Base-by-base conservation (phyloP, 1,139 yeast genomes). In the Scheffersomyces parashehatae region DNA sequence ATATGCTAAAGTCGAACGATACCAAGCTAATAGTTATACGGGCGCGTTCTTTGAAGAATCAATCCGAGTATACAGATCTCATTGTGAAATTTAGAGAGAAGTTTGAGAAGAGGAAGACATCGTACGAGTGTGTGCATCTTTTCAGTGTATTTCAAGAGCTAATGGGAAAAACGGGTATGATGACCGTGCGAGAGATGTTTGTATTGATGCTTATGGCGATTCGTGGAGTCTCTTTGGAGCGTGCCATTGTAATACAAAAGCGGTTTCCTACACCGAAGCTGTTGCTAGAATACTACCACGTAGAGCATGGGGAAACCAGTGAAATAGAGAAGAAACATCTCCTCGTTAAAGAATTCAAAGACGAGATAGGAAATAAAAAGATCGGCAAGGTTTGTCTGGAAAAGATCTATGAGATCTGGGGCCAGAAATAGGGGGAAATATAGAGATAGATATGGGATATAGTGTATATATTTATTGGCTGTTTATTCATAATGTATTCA, bases 201-300 rank as follows among this genome's bases (percentile, higher is more conserved):
- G 68, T 90, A 3, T 71, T 80, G 37, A 83, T 89, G 85, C 72
- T 95, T 24, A 81, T 90, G 86, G 76, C 91, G 1, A 76, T 86
- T 2, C 76, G 80, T 46, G 99, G 99, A 0, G 73, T 93, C 0
- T 82, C 96, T 0, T 67, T 89, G 36, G 97, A 91, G 49, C 88
- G 87, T 59, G 99, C 99, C 0, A 60, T 82, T 9, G 81, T 82
- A 3, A 82, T 95, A 7, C 98, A 91, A 61, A 69, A 64, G 38
- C 60, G 71, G 36, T 89, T 75, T 54, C 76, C 78, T 5, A 88
- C 96, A 0, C 96, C 96, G 0, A 64, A 67, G 31, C 57, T 53
- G 20, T 67, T 89, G 15, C 54, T 81, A 4, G 69, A 70, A 26
- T 71, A 48, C 41, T 71, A 58, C 49, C 63, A 59, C 29, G 40